Percentiles rank a stretch among this genome's conserved stretches.
Conservation (phyloP, 495 filamentous ascomycete genomes). For the Physcia stellaris region DNA sequence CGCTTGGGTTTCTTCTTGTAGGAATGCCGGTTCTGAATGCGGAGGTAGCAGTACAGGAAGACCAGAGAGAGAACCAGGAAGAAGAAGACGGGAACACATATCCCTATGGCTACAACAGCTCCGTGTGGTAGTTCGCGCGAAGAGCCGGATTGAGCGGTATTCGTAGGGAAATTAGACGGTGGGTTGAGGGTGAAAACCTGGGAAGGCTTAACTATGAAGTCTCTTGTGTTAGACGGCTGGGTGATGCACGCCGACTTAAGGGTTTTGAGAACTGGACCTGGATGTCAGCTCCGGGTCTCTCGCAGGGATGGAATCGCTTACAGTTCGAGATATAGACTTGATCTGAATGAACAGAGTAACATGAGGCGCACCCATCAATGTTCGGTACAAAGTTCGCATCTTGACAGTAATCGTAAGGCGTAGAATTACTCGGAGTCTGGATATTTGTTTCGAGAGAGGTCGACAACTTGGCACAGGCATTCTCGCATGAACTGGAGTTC, state of each 20-base stretch:
- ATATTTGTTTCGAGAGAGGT: conserved; percentile 22
- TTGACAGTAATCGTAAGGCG: conserved; percentile 19
- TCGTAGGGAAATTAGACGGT: too few relatives aligned
- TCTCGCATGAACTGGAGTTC: conserved; percentile 28
- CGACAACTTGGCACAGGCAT: conserved; percentile 26
- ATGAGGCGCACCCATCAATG: conserved; percentile 29
- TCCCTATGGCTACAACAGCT: conserved; percentile 26
- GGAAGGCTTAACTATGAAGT: conserved; percentile 30
- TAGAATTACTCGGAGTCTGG: conserved; percentile 11
- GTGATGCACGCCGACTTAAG: conserved; percentile 37
- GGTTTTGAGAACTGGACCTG: conserved; percentile 38
- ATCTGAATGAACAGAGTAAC: conserved; percentile 29
- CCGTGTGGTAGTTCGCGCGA: conserved; percentile 10
- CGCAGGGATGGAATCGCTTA: conserved; percentile 15
- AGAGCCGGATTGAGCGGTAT: conserved; percentile 20
- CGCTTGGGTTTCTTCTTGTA: conserved; percentile 3
- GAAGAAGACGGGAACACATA: conserved; percentile 31
- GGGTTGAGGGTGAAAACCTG: conserved; percentile 33
- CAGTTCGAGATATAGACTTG: conserved; percentile 38
- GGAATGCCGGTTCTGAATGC: conserved; percentile 2
- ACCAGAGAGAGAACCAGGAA: conserved; percentile 24
- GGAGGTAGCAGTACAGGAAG: conserved; percentile 11
- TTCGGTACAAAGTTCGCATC: conserved; percentile 23
- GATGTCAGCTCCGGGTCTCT: conserved; percentile 1
- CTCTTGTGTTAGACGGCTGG: conserved; percentile 17